Evolutionary conservation across 371 early-diverging fungal genomes (phyloP), one percentile per base, ranked within the genome.

Genomic region (Mucor plumbeus): DNA sequence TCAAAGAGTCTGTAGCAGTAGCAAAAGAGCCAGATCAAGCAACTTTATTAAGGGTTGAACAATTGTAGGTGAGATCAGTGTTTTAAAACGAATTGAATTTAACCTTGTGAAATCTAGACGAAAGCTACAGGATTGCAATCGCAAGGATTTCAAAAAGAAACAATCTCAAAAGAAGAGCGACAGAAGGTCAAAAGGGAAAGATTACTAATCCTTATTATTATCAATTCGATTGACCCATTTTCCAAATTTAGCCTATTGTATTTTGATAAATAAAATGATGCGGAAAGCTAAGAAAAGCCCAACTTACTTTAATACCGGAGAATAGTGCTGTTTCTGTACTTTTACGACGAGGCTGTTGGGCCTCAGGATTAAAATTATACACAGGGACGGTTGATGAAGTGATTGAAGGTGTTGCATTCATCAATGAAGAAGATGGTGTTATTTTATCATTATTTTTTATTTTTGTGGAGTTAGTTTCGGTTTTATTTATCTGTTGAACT

Each of bases 11-110:
- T 19, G 91, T 88, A 3, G 79, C 87, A 31, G 86, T 95, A 34
- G 89, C 92, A 13, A 87, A 82, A 67, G 93, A 88, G 26, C 86
- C 95, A 5, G 86, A 88, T 68, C 80, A 83, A 63, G 91, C 87
- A 50, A 87, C 87, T 35, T 39, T 88, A 34, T 72, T 71, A 67
- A 80, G 90, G 47, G 82, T 96, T 33, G 81, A 84, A 60, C 69
- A 82, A 61, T 78, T 90, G 91, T 90, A 83, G 80, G 89, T 74
- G 26, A 5, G 26, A 10, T 7, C 11, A 50, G 26, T 19, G 41
- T 33, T 6, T 26, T 26, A 26, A 26, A 26, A 26, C 17, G 15
- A 17, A 9, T 31, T 35, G 26, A 11, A 36, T 47, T 21, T 50
- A 50, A 50, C 26, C 17, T 44, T 3, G 44, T 11, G 21, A 41